A percentile compares a stretch with the other conserved stretches of the same genome.
These are phyloP conservation scores for Talaromyces sp. DNA, from an alignment of 2,329 filamentous ascomycete species.

Conservation along the genomic window DNA sequence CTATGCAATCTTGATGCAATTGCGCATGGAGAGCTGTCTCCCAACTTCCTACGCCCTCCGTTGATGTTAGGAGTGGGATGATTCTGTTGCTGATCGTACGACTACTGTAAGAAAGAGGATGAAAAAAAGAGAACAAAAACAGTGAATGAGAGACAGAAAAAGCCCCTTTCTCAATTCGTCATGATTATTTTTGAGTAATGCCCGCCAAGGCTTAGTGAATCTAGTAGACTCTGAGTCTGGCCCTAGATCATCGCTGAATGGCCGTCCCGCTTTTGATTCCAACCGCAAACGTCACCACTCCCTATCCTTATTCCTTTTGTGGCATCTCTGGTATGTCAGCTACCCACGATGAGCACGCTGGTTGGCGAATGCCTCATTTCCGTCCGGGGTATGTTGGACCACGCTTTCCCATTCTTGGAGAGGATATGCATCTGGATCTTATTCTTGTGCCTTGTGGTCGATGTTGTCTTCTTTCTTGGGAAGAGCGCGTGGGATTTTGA, in stretches of 20 bases:
- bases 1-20: conserved; percentile 4
- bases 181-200: background rate
- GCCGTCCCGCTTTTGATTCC: background rate
- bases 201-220: background rate
- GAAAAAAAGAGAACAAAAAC: background rate
- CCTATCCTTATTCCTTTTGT: background rate
- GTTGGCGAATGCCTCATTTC: background rate
- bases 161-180: background rate
- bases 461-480: too few species aligned
- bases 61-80: background rate
- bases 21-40: background rate
- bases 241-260: background rate
- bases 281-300: conserved; percentile 13
- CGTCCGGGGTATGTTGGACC: background rate
- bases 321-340: background rate
- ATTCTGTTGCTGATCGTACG: background rate
- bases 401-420: conserved; percentile 2
- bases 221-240: background rate
- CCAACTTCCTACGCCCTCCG: background rate
- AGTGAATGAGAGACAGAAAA: background rate
- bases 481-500: background rate
- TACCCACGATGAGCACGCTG: background rate
- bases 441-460: too few species aligned
- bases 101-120: background rate
- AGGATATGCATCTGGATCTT: too few species aligned